Conservation (phyloP, 306 rosid species). For the Cucurbita ficifolia region DNA sequence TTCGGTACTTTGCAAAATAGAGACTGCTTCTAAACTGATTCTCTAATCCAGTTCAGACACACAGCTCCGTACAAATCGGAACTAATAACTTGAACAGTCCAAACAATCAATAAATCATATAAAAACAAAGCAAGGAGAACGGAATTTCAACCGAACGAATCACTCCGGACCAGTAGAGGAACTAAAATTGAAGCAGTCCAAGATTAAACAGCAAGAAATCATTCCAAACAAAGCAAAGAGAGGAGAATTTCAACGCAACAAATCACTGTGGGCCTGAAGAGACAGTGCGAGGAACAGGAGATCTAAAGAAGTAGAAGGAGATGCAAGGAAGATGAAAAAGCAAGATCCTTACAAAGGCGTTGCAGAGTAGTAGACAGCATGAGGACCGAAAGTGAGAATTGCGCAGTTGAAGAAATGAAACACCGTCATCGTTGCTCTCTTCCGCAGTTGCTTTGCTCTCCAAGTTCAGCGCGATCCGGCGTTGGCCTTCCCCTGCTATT, state of each 20-base stretch:
- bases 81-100: background rate
- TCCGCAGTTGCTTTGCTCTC: background rate
- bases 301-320: background rate
- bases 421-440: constrained; percentile 47
- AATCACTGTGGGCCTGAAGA: background rate
- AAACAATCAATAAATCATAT: background rate
- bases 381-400: constrained; percentile 95
- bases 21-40: background rate
- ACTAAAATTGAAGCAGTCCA: background rate
- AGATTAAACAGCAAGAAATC: background rate
- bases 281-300: background rate
- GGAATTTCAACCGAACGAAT: background rate
- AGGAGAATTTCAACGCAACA: background rate
- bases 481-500: background rate
- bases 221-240: background rate
- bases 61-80: background rate
- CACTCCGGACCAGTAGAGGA: background rate
- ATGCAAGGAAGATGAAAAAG: background rate
- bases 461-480: background rate
- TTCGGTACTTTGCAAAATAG: background rate
- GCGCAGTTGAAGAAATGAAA: constrained; percentile 98
- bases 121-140: background rate
- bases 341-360: constrained; percentile 54
- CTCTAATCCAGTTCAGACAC: background rate
- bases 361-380: constrained; percentile 95